A percentile compares a stretch with the other conserved stretches of the same genome.
Conservation (phyloP, 257 asterid genomes). For the Cordia subcordata region DNA sequence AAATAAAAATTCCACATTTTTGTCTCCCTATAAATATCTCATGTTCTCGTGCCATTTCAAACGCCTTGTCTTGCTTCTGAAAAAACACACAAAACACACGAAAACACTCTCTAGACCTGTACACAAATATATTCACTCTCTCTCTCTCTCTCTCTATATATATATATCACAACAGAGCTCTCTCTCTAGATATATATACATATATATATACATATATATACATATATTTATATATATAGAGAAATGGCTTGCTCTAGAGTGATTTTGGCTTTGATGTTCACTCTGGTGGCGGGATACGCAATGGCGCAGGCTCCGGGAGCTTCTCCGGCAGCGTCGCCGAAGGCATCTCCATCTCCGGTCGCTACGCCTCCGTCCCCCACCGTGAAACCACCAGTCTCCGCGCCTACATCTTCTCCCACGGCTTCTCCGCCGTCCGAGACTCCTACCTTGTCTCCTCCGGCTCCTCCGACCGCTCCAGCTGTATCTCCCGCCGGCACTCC, state of each 20-base stretch:
- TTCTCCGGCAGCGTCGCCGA: constrained; percentile 29
- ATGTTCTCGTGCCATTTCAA: not conserved
- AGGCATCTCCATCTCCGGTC: not conserved
- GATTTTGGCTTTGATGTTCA: constrained; percentile 23
- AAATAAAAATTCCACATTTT: not conserved
- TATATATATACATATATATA: not conserved
- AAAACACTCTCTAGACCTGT: not conserved
- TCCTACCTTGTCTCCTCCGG: constrained; percentile 12
- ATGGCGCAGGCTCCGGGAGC: constrained; percentile 46
- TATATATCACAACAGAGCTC: not conserved
- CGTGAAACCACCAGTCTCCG: constrained; percentile 8
- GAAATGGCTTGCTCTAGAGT: constrained; percentile 27
- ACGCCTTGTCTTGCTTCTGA: not conserved
- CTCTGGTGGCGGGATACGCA: constrained; percentile 34
- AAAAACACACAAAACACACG: not conserved
- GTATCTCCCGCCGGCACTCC: not conserved
- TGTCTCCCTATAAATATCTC: constrained; percentile 11
- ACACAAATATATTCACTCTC: not conserved
- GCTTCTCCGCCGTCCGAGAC: constrained; percentile 12
- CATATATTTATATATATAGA: not conserved
- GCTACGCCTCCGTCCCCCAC: not conserved
- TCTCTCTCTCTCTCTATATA: not conserved
- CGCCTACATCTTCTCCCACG: not conserved
- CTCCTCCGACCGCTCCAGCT: constrained; percentile 11
- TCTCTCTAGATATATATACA: constrained; percentile 13